Conservation (phyloP, 768 basidiomycete genomes). For the Podaxis carcinomalis region DNA sequence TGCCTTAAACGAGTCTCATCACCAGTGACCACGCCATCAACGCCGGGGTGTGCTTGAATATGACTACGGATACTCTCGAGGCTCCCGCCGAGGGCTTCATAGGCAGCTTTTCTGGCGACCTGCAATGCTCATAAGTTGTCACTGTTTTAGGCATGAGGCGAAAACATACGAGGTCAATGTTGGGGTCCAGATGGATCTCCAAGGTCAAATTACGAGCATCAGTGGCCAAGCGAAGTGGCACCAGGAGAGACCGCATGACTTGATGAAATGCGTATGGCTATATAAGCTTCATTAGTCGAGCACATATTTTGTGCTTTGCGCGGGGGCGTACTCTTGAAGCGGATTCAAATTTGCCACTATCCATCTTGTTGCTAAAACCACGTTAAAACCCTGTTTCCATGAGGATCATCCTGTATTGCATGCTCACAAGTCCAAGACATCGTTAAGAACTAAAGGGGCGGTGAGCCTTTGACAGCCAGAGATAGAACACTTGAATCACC, state of each 20-base stretch:
- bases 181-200: slow-evolving; percentile 61
- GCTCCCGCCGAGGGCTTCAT: slow-evolving; percentile 53
- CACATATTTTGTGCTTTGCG: neutral
- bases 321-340: slow-evolving; percentile 39
- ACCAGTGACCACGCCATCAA: slow-evolving; percentile 71
- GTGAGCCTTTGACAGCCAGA: slow-evolving; percentile 8
- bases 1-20: slow-evolving; percentile 82
- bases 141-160: neutral
- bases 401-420: neutral
- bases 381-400: neutral
- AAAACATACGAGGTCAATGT: slow-evolving; percentile 53
- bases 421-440: slow-evolving; percentile 75
- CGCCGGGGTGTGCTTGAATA: slow-evolving; percentile 41
- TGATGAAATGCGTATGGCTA: slow-evolving; percentile 76
- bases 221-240: slow-evolving; percentile 64
- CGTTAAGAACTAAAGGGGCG: slow-evolving; percentile 56
- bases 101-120: slow-evolving; percentile 57
- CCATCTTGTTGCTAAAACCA: slow-evolving; percentile 68
- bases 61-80: slow-evolving; percentile 35
- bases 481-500: slow-evolving; percentile 31
- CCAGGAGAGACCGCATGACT: slow-evolving; percentile 69
- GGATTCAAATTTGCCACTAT: slow-evolving; percentile 80
- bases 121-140: slow-evolving; percentile 17
- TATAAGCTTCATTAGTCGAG: slow-evolving; percentile 8
- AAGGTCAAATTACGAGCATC: slow-evolving; percentile 65